Percentiles rank a stretch among this genome's conserved stretches.
Evolutionary conservation across 805 yeast genomes (phyloP).

Genomic region (Myxozyma kluyveri): DNA sequence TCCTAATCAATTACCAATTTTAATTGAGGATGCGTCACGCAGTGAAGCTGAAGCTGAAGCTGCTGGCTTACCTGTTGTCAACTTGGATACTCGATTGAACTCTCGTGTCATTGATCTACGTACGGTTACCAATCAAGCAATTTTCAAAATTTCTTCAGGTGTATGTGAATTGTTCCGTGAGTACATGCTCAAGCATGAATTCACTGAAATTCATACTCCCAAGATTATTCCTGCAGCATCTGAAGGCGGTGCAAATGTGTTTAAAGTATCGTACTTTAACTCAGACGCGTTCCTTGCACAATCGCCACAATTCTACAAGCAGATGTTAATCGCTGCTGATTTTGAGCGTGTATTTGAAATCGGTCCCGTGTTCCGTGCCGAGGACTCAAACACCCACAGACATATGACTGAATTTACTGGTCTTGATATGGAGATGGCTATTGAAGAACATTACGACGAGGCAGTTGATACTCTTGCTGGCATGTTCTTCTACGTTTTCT

Average conservation of each 20-base stretch:
- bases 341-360: conserved; percentile 94
- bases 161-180: conserved; percentile 87
- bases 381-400: conserved; percentile 97
- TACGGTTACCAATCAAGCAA: conserved; percentile 96
- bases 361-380: conserved; percentile 98
- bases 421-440: conserved; percentile 95
- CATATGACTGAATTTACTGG: conserved; percentile 99
- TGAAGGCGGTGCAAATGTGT: conserved; percentile 97
- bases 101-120: conserved; percentile 94
- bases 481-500: conserved; percentile 83
- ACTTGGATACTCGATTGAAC: conserved; percentile 93
- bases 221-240: conserved; percentile 92
- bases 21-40: conserved; percentile 95
- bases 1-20: conserved; percentile 87
- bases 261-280: conserved; percentile 90
- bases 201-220: conserved; percentile 94
- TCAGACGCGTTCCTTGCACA: conserved; percentile 92
- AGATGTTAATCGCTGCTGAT: conserved; percentile 96
- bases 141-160: conserved; percentile 89
- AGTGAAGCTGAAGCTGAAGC: conserved; percentile 81
- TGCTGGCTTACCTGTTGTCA: conserved; percentile 88
- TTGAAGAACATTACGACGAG: conserved; percentile 97
- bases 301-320: conserved; percentile 97
- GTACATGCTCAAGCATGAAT: conserved; percentile 63
- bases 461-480: conserved; percentile 62